Evolutionary conservation across 352 stramenopile species (phyloP), one percentile per base, ranked within the genome.

Genomic region (Thalassiosira hispida): DNA sequence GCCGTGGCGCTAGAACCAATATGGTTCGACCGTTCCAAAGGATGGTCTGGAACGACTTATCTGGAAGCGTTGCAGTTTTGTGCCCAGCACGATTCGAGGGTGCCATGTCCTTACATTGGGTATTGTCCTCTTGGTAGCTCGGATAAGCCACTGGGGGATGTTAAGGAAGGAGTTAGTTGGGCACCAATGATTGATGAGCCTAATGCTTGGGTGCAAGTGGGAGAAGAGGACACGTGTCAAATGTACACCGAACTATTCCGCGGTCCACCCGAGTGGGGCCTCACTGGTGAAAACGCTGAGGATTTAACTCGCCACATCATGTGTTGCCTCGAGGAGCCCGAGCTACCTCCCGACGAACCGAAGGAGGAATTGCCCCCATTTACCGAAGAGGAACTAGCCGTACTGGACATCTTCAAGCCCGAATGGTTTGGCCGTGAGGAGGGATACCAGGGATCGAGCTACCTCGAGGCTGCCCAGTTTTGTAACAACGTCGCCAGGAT

Each of bases 11-110:
- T 63, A 9, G 11, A 77, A 57, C 67, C 67, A 4, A 3, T 55
- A 7, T 52, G 29, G 18, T 77, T 29, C 18, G 33, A 69, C 60
- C 59, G 56, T 2, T 18, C 0, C 16, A 40, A 29, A 22, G 42
- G 14, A 25, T 77, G 68, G 68, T 27, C 0, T 12, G 68, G 68
- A 12, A 23, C 35, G 33, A 46, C 51, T 7, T 81, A 81, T 44
- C 31, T 73, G 12, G 66, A 75, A 44, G 55, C 56, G 16, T 3
- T 81, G 12, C 18, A 76, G 51, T 81, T 81, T 35, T 81, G 73
- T 55, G 47, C 56, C 23, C 20, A 35, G 16, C 27, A 68, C 2
- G 25, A 77, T 12, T 63, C 49, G 2, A 14, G 66, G 23, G 33
- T 81, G 0, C 65, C 65, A 3, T 81, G 73, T 40, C 73, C 73